Percentiles rank a stretch among this genome's conserved stretches.
These are phyloP conservation scores for Globisporangium takayamanum DNA, from an alignment of 352 stramenopile species.

Conservation along the genomic window DNA sequence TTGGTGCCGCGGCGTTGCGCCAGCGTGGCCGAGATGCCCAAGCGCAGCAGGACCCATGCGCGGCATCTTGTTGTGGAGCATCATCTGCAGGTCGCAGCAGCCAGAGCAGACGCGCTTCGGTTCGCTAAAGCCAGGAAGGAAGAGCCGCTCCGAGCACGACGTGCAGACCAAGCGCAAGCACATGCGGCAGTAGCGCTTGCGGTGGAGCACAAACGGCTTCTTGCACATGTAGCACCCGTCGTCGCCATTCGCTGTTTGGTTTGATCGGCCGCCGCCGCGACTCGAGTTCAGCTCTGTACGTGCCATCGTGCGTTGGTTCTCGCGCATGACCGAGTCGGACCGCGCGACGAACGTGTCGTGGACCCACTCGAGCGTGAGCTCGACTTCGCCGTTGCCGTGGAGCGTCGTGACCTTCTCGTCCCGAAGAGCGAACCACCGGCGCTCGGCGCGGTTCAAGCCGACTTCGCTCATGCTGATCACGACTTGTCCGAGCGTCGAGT, in stretches of 20 bases:
- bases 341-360: slow-evolving; percentile 87
- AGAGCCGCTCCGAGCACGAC: slow-evolving; percentile 81
- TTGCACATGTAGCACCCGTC: slow-evolving; percentile 82
- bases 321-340: slow-evolving; percentile 79
- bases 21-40: slow-evolving; percentile 11
- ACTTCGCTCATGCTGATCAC: slow-evolving; percentile 75
- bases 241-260: slow-evolving; percentile 21
- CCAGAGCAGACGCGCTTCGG: slow-evolving; percentile 81
- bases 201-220: slow-evolving; percentile 71
- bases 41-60: slow-evolving; percentile 27
- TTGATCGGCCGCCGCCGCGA: slow-evolving; percentile 11
- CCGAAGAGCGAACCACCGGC: slow-evolving; percentile 71
- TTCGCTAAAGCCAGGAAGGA: slow-evolving; percentile 82
- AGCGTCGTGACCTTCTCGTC: slow-evolving; percentile 56
- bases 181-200: slow-evolving; percentile 81
- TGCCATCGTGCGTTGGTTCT: slow-evolving; percentile 35
- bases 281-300: slow-evolving; percentile 8
- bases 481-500: slow-evolving; percentile 70
- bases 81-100: slow-evolving; percentile 85
- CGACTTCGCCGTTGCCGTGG: slow-evolving; percentile 80
- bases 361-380: slow-evolving; percentile 86
- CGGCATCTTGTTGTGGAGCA: slow-evolving; percentile 82
- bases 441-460: slow-evolving; percentile 68
- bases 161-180: slow-evolving; percentile 79
- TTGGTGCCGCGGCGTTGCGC: slow-evolving; percentile 5